phyloP scores from a whole-genome alignment of 352 stramenopile genomes.

The Phytophthora boehmeriae region DNA sequence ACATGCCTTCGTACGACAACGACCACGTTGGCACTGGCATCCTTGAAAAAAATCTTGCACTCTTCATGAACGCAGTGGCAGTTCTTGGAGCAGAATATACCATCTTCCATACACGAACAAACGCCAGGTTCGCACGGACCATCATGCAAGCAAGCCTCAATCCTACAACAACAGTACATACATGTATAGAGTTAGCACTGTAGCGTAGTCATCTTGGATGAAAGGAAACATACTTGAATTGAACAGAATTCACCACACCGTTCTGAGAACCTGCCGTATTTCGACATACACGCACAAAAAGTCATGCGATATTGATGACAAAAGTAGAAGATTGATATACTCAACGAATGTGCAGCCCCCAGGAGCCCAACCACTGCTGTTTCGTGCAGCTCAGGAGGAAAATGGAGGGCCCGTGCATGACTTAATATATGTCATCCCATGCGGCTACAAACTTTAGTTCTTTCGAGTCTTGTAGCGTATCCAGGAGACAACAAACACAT shows the following conservation, averaged over 20 bases:
- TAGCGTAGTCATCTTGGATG: background rate
- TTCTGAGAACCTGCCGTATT: slow-evolving; percentile 41
- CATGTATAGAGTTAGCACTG: background rate
- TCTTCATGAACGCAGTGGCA: slow-evolving; percentile 82
- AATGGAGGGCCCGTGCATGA: slow-evolving; percentile 12
- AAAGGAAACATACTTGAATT: slow-evolving; percentile 49
- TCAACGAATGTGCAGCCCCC: slow-evolving; percentile 33
- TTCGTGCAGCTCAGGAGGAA: slow-evolving; percentile 42
- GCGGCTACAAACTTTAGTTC: slow-evolving; percentile 45
- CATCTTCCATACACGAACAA: slow-evolving; percentile 89
- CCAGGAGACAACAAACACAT: slow-evolving; percentile 45
- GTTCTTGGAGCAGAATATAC: slow-evolving; percentile 92
- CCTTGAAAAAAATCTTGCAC: slow-evolving; percentile 91
- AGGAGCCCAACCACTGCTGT: slow-evolving; percentile 24
- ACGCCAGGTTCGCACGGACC: slow-evolving; percentile 84
- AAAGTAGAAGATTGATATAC: too few species aligned
- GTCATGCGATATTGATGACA: background rate
- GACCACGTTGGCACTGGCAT: slow-evolving; percentile 85
- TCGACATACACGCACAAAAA: slow-evolving; percentile 6
- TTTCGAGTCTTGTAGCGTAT: slow-evolving; percentile 63
- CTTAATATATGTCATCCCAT: slow-evolving; percentile 57
- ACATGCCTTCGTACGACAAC: slow-evolving; percentile 88
- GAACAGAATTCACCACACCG: slow-evolving; percentile 50
- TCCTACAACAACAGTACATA: slow-evolving; percentile 40
- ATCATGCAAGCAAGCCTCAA: slow-evolving; percentile 86